Evolutionary conservation across 2,329 filamentous ascomycete species (phyloP), one percentile per base, ranked within the genome.

Genomic region (Stenocarpella maydis): DNA sequence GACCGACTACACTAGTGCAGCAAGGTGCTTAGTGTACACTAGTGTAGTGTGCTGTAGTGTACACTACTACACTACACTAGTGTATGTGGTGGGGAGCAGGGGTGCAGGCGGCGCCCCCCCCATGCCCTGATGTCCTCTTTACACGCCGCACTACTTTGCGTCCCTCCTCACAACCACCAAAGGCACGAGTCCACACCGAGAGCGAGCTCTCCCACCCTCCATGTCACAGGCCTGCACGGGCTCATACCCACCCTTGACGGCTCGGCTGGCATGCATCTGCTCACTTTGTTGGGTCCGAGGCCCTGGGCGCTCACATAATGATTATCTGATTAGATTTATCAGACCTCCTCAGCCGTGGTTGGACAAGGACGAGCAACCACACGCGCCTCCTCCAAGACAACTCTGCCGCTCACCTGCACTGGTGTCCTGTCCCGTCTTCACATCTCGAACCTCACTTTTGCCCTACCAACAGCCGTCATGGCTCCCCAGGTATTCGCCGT

Each of bases 401-500:
- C 24, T 43, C 7, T n/a, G 19, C 31, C 31, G 39, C 24, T 24
- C 26, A 41, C 12, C 49, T 26, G 10, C 28, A 49, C 61, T 66
- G 34, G n/a, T 54, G 19, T 34, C 52, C 45, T 31, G 26, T 24
- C 50, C 15, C 10, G 24, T 24, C 5, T 37, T 47, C 41, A n/a
- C 45, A 47, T 34, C 58, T 37, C 43, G 37, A 21, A 10, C 17
- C 60, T 2, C 28, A 49, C 37, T 47, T 24, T 24, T 41, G 34
- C 7, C 4, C 43, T n/a, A 68, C 1, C 54, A 68, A 41, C 10
- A 31, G 37, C 37, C 61, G 67, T 21, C 39, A 71, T 71, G 70
- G 58, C 70, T 4, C 61, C 50, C 21, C 68, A 71, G 26, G 70
- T 71, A 28, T 71, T 71, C 28, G 68, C 70, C 28, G 70, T 71